Base-by-base conservation (phyloP, 345 rosid genomes). In the Salix purpurea region DNA sequence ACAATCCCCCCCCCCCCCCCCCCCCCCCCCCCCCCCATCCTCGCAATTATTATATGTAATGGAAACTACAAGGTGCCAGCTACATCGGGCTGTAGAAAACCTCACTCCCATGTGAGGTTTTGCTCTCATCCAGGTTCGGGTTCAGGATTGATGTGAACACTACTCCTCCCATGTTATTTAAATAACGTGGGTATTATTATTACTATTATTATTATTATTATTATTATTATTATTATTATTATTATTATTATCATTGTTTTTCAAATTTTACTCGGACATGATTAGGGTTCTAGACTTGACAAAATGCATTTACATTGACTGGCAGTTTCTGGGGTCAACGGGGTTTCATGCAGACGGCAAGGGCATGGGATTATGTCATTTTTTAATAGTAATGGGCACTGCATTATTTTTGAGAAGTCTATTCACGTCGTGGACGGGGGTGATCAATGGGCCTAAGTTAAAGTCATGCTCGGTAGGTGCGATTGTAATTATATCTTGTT, bases 21-120 rank as follows among this genome's bases (percentile, higher is more conserved):
- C 50, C 50, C 26, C 14, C 50, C 50, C 26, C 26, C 14, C 50
- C 18, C 4, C 4, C 50, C 50, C 50, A 46, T 46, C 50, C 50
- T 46, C 50, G 50, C 50, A 46, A 46, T 46, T 65, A n/a, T n/a
- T 36, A 32, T 36, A 32, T 39, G 14, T 4, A 34, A 32, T 71
- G 58, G 3, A 60, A 26, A 2, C 18, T 46, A 74, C 34, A 75
- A 69, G 56, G 39, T 84, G 82, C 78, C 84, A 86, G 82, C 86
- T 71, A 64, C 62, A 14, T 58, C 69, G 21, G 19, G 36, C 74
- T 44, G 76, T 54, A 24, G 46, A 42, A 21, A 73, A 74, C 70
- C 65, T 64, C 44, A 24, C 14, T 71, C 40, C 83, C 87, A 84
- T 80, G 87, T 84, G 86, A 37, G 58, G 19, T 72, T 34, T 65